Conservation (phyloP, 345 rosid species). For the Populus euphratica region DNA sequence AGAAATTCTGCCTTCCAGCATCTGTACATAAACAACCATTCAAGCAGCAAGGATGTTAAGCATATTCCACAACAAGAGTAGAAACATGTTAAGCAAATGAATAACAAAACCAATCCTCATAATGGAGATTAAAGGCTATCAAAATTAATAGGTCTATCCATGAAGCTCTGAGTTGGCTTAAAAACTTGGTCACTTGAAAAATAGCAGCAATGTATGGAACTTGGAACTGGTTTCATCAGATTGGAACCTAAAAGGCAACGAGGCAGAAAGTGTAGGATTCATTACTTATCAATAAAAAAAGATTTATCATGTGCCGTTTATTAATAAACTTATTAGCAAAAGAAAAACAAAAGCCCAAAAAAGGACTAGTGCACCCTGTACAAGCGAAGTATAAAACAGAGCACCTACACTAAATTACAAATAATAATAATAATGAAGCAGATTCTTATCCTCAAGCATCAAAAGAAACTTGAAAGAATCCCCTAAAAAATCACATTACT, state of each 20-base stretch:
- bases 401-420: not conserved
- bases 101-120: not conserved
- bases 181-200: not conserved
- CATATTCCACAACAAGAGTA: not conserved
- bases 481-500: not conserved
- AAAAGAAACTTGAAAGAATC: not conserved
- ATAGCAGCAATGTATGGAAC: not conserved
- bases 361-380: not conserved
- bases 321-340: not conserved
- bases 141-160: not conserved
- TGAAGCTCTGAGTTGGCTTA: not conserved
- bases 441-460: not conserved
- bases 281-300: not conserved
- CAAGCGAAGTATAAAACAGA: not conserved
- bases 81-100: slow-evolving; percentile 7
- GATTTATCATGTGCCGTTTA: not conserved
- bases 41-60: slow-evolving; percentile 14
- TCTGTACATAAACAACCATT: slow-evolving; percentile 40
- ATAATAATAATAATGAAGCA: not conserved
- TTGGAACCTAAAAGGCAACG: not conserved
- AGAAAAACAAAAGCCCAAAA: not conserved
- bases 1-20: slow-evolving; percentile 58
- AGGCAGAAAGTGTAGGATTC: not conserved
- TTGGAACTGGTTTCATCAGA: slow-evolving; percentile 1
- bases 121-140: not conserved